Percentiles rank a stretch among this genome's conserved stretches.
Conservation (phyloP, 805 yeast genomes). For the Candida easanensis region DNA sequence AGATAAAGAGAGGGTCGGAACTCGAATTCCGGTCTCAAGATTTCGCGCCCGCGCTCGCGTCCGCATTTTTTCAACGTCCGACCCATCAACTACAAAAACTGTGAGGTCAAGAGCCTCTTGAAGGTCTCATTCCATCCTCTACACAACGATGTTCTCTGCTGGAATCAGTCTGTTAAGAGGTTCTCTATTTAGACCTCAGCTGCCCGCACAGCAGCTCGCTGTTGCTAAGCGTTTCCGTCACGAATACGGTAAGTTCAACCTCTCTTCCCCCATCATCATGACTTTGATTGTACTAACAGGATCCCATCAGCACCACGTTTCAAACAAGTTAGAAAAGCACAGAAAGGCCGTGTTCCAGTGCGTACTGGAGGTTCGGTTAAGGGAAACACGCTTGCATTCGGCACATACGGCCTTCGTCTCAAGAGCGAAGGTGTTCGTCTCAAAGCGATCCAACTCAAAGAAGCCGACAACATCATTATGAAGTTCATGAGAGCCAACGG, state of each 20-base stretch:
- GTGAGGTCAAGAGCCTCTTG: too few species aligned
- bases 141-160: slow-evolving; percentile 10
- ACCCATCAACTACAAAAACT: too few species aligned
- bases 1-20: too few species aligned
- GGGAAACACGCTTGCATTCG: slow-evolving; percentile 81
- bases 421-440: slow-evolving; percentile 85
- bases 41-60: too few species aligned
- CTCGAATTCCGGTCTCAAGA: too few species aligned
- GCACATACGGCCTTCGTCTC: slow-evolving; percentile 81
- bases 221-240: slow-evolving; percentile 29
- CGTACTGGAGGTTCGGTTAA: slow-evolving; percentile 92
- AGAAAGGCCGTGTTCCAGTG: slow-evolving; percentile 92
- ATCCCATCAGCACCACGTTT: slow-evolving; percentile 26
- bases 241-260: slow-evolving; percentile 20
- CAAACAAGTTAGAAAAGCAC: slow-evolving; percentile 55
- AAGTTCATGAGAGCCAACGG: slow-evolving; percentile 78
- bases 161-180: slow-evolving; percentile 9
- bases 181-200: slow-evolving; percentile 13
- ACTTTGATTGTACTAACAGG: background rate
- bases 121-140: too few species aligned
- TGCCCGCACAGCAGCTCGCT: slow-evolving; percentile 8
- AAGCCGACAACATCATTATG: slow-evolving; percentile 84
- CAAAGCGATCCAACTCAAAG: slow-evolving; percentile 83
- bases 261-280: background rate
- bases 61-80: too few species aligned